Evolutionary conservation across 2,329 filamentous ascomycete genomes (phyloP), one percentile per base, ranked within the genome.

Genomic region (Hymenoscyphus infarciens): DNA sequence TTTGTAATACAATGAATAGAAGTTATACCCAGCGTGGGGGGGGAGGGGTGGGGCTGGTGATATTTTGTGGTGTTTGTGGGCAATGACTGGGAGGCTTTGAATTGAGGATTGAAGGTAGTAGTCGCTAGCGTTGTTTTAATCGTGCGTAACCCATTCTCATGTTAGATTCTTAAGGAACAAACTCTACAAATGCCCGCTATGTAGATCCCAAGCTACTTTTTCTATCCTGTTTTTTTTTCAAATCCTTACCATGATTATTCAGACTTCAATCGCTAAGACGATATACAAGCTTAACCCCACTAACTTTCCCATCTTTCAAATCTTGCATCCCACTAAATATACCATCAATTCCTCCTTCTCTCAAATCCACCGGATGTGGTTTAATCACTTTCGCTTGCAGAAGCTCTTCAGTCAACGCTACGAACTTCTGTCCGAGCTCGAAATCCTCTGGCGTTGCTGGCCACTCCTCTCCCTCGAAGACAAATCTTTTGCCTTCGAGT

Each of bases 281-380:
- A 63, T 69, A 80, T 1, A 81, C 78, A 42, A 80, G 68, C 73
- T 80, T 80, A 5, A 68, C 70, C 2, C 73, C 78, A 57, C 76
- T 78, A 25, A 79, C 59, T 38, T 57, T 62, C 16, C 63, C 62
- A 11, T 63, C 60, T 22, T 62, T 64, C 60, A 69, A 33, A 29
- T 69, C 63, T 19, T 64, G 38, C 55, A 68, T 57, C 16, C 67
- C 68, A 19, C 54, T 45, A 15, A 63, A 56, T 31, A 70, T 59
- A 19, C 54, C 61, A 27, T 63, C 61, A 10, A 69, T 39, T 5
- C 67, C 70, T 13, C 62, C 63, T 3, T 61, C 58, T n/a, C 63
- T 57, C 25, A 68, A 8, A 5, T 29, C 27, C 16, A 63, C 61
- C 15, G 73, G 72, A 57, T 78, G 74, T 0, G 72, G 60, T 63